phyloP scores from a whole-genome alignment of 106 monocot genomes.

The Iris macrosiphon region DNA sequence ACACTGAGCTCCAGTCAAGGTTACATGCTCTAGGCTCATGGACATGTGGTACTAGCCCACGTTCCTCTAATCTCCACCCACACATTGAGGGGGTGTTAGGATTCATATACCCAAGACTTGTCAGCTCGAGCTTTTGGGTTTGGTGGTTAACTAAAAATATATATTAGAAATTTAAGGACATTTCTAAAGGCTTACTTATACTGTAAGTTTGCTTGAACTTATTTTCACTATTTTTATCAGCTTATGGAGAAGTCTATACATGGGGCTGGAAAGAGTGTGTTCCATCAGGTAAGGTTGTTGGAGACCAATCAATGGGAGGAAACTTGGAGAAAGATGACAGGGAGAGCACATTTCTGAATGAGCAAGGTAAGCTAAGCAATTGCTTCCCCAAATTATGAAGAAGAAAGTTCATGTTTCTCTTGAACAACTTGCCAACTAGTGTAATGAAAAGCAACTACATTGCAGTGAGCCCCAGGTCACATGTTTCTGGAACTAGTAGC shows the following conservation, averaged over 20 bases:
- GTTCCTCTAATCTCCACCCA: too few relatives aligned
- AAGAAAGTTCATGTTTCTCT: slow-evolving; percentile 6
- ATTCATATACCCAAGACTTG: too few relatives aligned
- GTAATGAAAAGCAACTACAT: slow-evolving; percentile 16
- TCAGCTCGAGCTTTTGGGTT: too few relatives aligned
- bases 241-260: slow-evolving; percentile 71
- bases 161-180: too few relatives aligned
- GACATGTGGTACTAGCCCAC: too few relatives aligned
- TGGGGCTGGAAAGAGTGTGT: slow-evolving; percentile 99
- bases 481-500: slow-evolving; percentile 18
- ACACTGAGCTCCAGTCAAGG: too few relatives aligned
- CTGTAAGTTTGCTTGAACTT: slow-evolving; percentile 2
- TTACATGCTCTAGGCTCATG: too few relatives aligned
- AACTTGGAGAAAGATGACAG: slow-evolving; percentile 53
- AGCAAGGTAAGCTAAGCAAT: slow-evolving; percentile 44
- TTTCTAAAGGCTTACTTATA: too few relatives aligned
- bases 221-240: slow-evolving; percentile 18
- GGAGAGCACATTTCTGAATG: slow-evolving; percentile 19
- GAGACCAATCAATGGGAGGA: slow-evolving; percentile 30
- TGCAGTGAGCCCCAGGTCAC: slow-evolving; percentile 67
- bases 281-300: slow-evolving; percentile 54
- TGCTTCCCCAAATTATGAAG: neutral
- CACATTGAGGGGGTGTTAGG: too few relatives aligned
- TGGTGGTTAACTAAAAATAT: too few relatives aligned
- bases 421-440: slow-evolving; percentile 8